phyloP scores from a whole-genome alignment of 2,329 filamentous ascomycete genomes.

The Aureobasidium sp. region DNA sequence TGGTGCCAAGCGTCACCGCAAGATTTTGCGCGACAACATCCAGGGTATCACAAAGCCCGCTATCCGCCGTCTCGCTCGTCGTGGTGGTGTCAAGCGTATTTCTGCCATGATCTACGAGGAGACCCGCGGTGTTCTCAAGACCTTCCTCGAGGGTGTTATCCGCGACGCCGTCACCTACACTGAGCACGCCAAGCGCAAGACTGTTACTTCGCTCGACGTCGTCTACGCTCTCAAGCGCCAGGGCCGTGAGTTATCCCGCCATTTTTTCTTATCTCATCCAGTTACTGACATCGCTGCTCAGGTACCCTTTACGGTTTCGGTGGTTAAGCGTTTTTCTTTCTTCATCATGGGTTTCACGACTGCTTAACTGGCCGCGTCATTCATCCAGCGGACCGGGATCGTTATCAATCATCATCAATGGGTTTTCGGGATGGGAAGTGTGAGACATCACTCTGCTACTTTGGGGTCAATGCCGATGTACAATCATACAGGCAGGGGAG shows the following conservation, averaged over 20 bases:
- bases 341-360: slow-evolving; percentile 15
- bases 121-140: slow-evolving; percentile 74
- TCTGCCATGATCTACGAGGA: slow-evolving; percentile 89
- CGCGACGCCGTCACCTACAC: slow-evolving; percentile 74
- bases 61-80: slow-evolving; percentile 95
- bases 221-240: slow-evolving; percentile 57
- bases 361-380: slow-evolving; percentile 9
- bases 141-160: slow-evolving; percentile 76
- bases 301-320: slow-evolving; percentile 59
- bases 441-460: slow-evolving; percentile 6
- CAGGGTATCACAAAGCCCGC: slow-evolving; percentile 99
- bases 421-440: slow-evolving; percentile 12
- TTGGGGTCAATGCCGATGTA: slow-evolving; percentile 14
- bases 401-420: slow-evolving; percentile 13
- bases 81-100: slow-evolving; percentile 99
- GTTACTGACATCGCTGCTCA: slow-evolving; percentile 16
- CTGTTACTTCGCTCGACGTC: slow-evolving; percentile 55
- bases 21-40: slow-evolving; percentile 99
- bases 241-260: slow-evolving; percentile 36
- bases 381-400: slow-evolving; percentile 6
- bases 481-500: slow-evolving; percentile 15
- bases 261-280: slow-evolving; percentile 15
- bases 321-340: slow-evolving; percentile 39
- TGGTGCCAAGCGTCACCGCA: slow-evolving; percentile 96
- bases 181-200: slow-evolving; percentile 75